Conservation (phyloP, 2,329 filamentous ascomycete species). For the Diaporthe batatas region DNA sequence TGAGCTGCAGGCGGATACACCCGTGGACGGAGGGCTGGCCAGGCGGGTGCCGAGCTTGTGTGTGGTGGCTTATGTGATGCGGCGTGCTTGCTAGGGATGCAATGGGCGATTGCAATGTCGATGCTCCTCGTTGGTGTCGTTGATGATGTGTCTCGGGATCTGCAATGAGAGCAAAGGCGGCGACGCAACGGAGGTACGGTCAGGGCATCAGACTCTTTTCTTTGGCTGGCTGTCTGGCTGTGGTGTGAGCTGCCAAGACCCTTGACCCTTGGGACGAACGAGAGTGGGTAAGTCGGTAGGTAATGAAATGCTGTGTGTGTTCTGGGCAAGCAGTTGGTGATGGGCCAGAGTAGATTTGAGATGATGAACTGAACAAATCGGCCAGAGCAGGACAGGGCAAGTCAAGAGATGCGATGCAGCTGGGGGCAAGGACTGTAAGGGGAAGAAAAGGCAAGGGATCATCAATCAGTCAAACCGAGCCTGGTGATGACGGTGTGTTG, state of each 20-base stretch:
- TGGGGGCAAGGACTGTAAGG: neutral
- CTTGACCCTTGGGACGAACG: slow-evolving; percentile 28
- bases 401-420: slow-evolving; percentile 12
- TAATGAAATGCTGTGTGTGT: neutral
- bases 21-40: slow-evolving; percentile 22
- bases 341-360: slow-evolving; percentile 9
- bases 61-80: neutral
- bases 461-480: slow-evolving; percentile 2
- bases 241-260: slow-evolving; percentile 31
- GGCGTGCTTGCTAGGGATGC: neutral
- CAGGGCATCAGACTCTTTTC: slow-evolving; percentile 25
- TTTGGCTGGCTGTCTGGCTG: neutral
- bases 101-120: neutral
- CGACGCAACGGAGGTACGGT: slow-evolving; percentile 8
- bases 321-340: neutral
- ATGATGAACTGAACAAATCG: slow-evolving; percentile 5
- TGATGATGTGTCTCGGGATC: slow-evolving; percentile 11
- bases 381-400: neutral
- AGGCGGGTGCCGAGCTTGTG: neutral
- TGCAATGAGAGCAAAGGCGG: slow-evolving; percentile 14
- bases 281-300: neutral
- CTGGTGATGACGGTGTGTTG: slow-evolving; percentile 11
- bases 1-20: slow-evolving; percentile 33
- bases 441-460: neutral
- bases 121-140: neutral